phyloP scores from a whole-genome alignment of 163 green algal species.

The Chlamydomonas reinhardtii region DNA sequence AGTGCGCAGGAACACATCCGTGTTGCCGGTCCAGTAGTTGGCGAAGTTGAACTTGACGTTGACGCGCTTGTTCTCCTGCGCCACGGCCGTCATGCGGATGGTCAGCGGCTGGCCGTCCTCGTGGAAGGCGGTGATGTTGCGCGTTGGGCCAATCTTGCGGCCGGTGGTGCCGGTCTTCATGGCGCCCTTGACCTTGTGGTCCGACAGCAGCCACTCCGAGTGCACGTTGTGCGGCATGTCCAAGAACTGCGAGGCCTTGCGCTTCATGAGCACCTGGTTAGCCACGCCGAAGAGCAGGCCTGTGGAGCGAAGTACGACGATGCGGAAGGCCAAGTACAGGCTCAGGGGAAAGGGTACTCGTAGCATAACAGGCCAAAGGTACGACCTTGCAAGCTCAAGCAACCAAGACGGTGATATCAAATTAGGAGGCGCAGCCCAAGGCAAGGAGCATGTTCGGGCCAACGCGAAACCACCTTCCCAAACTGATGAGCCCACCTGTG shows the following conservation, averaged over 20 bases:
- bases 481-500: conserved; percentile 35
- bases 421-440: no score
- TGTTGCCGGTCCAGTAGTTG: conserved; percentile 28
- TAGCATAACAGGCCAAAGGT: no score
- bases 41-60: conserved; percentile 51
- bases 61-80: conserved; percentile 51
- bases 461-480: no score
- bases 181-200: conserved; percentile 58
- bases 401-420: no score
- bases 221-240: conserved; percentile 52
- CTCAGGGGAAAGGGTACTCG: no score
- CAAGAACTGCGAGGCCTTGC: conserved; percentile 36
- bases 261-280: conserved; percentile 30
- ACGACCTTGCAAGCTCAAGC: no score
- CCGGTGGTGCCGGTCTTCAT: conserved; percentile 57
- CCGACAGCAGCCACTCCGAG: conserved; percentile 49
- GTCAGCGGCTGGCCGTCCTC: conserved; percentile 44
- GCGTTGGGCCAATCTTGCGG: conserved; percentile 49
- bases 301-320: neutral
- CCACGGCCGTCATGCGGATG: conserved; percentile 44
- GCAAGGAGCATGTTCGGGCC: no score
- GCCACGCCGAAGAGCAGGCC: conserved; percentile 46
- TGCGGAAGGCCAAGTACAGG: neutral
- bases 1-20: conserved; percentile 44
- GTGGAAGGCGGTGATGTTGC: conserved; percentile 39